Evolutionary conservation across 2,329 filamentous ascomycete genomes (phyloP).

Genomic region (Ophiobolus disseminans): DNA sequence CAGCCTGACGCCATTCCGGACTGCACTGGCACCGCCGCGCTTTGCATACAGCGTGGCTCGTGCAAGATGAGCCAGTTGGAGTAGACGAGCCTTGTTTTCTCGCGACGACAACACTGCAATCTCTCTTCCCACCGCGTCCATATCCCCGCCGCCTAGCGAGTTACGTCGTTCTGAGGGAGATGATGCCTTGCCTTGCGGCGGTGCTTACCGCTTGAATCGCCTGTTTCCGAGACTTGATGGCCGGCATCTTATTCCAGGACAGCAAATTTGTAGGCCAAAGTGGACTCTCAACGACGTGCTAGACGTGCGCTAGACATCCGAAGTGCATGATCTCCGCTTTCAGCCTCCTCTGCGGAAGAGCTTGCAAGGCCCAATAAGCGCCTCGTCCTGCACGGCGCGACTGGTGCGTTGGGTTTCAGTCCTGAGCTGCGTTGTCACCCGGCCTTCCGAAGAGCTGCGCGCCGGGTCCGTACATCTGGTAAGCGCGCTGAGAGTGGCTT

Average conservation of each 20-base stretch:
- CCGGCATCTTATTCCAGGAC: background rate
- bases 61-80: constrained; percentile 3
- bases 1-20: constrained; percentile 7
- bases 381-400: background rate
- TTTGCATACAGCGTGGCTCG: constrained; percentile 14
- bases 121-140: constrained; percentile 19
- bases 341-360: background rate
- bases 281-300: constrained; percentile 1
- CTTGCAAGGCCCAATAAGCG: background rate
- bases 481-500: background rate
- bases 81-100: constrained; percentile 23
- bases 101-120: constrained; percentile 29
- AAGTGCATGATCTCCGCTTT: background rate
- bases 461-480: background rate
- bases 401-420: background rate
- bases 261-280: constrained; percentile 1
- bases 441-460: background rate
- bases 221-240: background rate
- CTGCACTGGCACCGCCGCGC: constrained; percentile 5
- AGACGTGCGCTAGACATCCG: constrained; percentile 4
- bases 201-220: constrained; percentile 14
- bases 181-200: constrained; percentile 11
- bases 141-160: constrained; percentile 2
- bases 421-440: background rate
- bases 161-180: background rate